Evolutionary conservation across 2,329 filamentous ascomycete genomes (phyloP).

Genomic region (Apiospora hydei): DNA sequence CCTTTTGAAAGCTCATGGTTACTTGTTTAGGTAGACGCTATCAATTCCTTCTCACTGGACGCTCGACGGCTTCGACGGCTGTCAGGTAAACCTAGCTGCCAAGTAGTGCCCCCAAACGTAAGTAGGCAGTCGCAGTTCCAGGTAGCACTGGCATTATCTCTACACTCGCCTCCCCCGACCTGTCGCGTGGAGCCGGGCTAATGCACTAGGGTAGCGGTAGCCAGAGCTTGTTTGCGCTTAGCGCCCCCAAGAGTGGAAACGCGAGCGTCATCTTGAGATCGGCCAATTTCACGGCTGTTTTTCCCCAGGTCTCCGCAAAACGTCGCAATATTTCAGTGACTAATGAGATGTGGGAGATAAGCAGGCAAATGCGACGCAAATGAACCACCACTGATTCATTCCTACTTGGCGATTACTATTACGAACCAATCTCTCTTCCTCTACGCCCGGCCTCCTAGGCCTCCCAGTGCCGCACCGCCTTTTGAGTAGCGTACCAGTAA

Average conservation of each 20-base stretch:
- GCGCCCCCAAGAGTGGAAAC: background rate
- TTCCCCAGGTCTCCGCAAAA: slow-evolving; percentile 18
- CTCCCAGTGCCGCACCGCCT: background rate
- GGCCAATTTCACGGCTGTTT: slow-evolving; percentile 16
- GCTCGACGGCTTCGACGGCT: background rate
- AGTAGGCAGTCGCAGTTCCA: too few relatives aligned
- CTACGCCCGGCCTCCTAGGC: background rate
- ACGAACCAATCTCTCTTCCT: background rate
- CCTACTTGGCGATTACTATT: background rate
- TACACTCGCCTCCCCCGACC: background rate
- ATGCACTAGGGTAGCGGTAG: slow-evolving; percentile 11
- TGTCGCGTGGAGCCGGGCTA: background rate
- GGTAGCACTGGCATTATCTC: background rate
- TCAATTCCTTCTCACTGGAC: background rate
- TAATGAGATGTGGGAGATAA: slow-evolving; percentile 2
- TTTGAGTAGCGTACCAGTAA: background rate
- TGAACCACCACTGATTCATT: background rate
- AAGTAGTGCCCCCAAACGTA: too few relatives aligned
- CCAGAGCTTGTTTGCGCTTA: slow-evolving; percentile 1
- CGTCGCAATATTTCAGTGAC: background rate
- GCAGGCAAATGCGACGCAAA: background rate
- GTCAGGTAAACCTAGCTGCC: too few relatives aligned
- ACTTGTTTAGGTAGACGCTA: background rate
- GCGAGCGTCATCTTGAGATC: slow-evolving; percentile 10
- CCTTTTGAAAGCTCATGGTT: slow-evolving; percentile 15